phyloP scores from a whole-genome alignment of 2,329 filamentous ascomycete species.

The Pseudopyricularia cyperi region DNA sequence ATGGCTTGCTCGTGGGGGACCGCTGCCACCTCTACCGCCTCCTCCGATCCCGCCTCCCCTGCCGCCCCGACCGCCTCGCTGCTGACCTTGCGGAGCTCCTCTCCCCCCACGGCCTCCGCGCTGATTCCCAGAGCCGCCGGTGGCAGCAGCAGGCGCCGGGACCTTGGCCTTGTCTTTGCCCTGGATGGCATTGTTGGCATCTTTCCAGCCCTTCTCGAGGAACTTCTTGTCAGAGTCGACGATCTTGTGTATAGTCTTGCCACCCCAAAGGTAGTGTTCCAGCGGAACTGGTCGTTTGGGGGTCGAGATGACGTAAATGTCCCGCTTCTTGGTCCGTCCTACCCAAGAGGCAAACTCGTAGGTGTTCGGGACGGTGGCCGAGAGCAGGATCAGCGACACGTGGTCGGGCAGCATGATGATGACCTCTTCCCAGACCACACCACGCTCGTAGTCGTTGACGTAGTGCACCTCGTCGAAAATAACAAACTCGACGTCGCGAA shows the following conservation, averaged over 20 bases:
- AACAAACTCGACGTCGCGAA: slow-evolving; percentile 94
- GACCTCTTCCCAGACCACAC: slow-evolving; percentile 98
- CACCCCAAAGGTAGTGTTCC: slow-evolving; percentile 93
- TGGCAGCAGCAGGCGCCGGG: slow-evolving; percentile 5
- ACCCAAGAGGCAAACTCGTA: slow-evolving; percentile 98
- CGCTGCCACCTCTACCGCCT: slow-evolving; percentile 35
- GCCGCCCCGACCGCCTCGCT: slow-evolving; percentile 32
- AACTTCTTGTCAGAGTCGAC: slow-evolving; percentile 89
- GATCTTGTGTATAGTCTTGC: slow-evolving; percentile 86
- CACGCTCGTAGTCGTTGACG: slow-evolving; percentile 89
- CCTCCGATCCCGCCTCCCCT: slow-evolving; percentile 35
- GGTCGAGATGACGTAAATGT: slow-evolving; percentile 98
- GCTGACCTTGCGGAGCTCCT: slow-evolving; percentile 19
- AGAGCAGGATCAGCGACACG: slow-evolving; percentile 87
- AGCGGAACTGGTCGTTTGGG: slow-evolving; percentile 88
- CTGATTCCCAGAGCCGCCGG: slow-evolving; percentile 16
- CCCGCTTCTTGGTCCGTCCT: slow-evolving; percentile 92
- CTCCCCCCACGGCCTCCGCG: slow-evolving; percentile 29
- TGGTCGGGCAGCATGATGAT: slow-evolving; percentile 99
- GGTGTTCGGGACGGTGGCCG: slow-evolving; percentile 93
- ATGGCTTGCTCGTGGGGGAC: slow-evolving; percentile 46
- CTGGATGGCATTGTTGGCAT: slow-evolving; percentile 70
- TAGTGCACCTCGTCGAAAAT: slow-evolving; percentile 99
- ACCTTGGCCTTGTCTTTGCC: slow-evolving; percentile 56
- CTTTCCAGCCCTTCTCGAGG: slow-evolving; percentile 86